Percentiles rank a stretch among this genome's conserved stretches.
Evolutionary conservation across 768 basidiomycete genomes (phyloP).

Genomic region (Tremella mesenterica): DNA sequence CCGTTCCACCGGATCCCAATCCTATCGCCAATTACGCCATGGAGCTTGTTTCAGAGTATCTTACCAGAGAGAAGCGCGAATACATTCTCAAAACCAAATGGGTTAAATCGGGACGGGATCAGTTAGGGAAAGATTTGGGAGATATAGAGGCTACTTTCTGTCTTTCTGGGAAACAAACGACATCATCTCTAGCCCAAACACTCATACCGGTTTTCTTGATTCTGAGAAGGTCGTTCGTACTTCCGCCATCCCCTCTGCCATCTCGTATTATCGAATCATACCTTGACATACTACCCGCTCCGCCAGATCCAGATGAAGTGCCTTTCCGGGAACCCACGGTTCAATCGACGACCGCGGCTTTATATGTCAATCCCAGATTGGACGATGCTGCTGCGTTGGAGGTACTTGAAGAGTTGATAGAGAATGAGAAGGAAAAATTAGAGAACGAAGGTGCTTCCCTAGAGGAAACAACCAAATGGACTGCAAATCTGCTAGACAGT

Average conservation of each 20-base stretch:
- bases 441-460: constrained; percentile 11
- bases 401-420: constrained; percentile 33
- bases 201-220: constrained; percentile 28
- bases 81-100: constrained; percentile 38
- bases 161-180: constrained; percentile 10
- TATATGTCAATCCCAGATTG: constrained; percentile 42
- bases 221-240: constrained; percentile 25
- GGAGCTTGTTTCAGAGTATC: constrained; percentile 39
- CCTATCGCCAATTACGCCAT: constrained; percentile 29
- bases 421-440: constrained; percentile 34
- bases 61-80: constrained; percentile 41
- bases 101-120: constrained; percentile 38
- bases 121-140: constrained; percentile 37
- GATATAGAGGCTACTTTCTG: constrained; percentile 38
- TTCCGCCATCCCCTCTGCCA: constrained; percentile 24
- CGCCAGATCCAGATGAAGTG: constrained; percentile 33
- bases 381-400: constrained; percentile 17
- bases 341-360: constrained; percentile 30
- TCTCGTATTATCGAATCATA: constrained; percentile 27
- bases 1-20: constrained; percentile 7
- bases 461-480: constrained; percentile 16
- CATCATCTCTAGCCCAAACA: constrained; percentile 13
- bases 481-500: constrained; percentile 19
- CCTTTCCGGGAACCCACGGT: constrained; percentile 36
- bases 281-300: constrained; percentile 28